A percentile compares a stretch with the other conserved stretches of the same genome.
Evolutionary conservation across 345 rosid species (phyloP).

Genomic region (Eutrema japonicum): DNA sequence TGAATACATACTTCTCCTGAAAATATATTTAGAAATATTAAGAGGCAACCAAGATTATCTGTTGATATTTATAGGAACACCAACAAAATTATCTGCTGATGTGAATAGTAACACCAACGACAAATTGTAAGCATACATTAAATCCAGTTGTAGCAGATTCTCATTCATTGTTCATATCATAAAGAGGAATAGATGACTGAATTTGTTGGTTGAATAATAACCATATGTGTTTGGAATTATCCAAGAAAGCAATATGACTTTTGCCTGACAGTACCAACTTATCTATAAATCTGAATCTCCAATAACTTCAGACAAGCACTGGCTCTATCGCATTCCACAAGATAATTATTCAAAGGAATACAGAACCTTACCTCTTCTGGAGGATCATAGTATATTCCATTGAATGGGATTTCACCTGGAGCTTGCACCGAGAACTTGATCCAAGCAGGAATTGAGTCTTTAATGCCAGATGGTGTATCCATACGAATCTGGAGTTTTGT

Average conservation of each 20-base stretch:
- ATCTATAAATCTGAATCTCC: not conserved
- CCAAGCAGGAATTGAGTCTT: slow-evolving; percentile 99
- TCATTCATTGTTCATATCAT: too few species aligned
- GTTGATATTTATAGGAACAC: too few species aligned
- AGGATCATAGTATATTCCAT: slow-evolving; percentile 97
- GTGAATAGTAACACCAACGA: too few species aligned
- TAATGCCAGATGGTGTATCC: slow-evolving; percentile 94
- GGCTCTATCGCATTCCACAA: slow-evolving; percentile 3
- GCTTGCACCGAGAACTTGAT: slow-evolving; percentile 95
- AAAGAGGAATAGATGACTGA: too few species aligned
- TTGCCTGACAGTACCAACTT: slow-evolving; percentile 6
- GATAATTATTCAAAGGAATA: slow-evolving; percentile 17
- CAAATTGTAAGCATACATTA: too few species aligned
- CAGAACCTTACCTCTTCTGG: slow-evolving; percentile 71
- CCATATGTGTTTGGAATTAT: too few species aligned
- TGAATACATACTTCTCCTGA: slow-evolving; percentile 85
- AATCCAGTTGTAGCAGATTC: too few species aligned
- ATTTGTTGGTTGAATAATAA: too few species aligned
- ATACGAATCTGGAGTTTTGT: slow-evolving; percentile 70
- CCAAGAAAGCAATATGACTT: slow-evolving; percentile 7
- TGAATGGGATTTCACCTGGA: slow-evolving; percentile 93
- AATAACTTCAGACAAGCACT: slow-evolving; percentile 22
- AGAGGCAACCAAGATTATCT: slow-evolving; percentile 14
- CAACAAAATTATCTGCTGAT: too few species aligned
- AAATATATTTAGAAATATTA: slow-evolving; percentile 28